Evolutionary conservation across 208 protist species (phyloP).

Genomic region (Trypanosoma theileri): DNA sequence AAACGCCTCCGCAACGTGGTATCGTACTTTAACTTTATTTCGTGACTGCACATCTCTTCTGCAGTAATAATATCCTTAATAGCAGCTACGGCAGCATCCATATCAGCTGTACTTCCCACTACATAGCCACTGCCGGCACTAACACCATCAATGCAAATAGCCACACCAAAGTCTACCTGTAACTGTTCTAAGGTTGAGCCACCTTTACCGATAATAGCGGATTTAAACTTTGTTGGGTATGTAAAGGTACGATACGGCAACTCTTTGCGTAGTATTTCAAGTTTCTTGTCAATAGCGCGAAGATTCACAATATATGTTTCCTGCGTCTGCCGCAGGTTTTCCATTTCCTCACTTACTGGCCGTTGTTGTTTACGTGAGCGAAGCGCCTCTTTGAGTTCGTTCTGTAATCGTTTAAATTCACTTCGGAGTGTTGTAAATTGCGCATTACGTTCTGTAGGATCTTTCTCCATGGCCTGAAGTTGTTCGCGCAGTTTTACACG

Average conservation of each 20-base stretch:
- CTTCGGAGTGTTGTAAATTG: background rate
- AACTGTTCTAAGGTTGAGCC: slow-evolving; percentile 59
- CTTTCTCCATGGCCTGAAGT: background rate
- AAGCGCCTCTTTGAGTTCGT: background rate
- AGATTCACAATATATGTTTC: slow-evolving; percentile 8
- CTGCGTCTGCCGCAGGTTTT: slow-evolving; percentile 25
- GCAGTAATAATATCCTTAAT: slow-evolving; percentile 32
- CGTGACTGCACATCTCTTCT: slow-evolving; percentile 26
- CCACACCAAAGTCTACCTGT: slow-evolving; percentile 60
- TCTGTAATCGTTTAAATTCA: background rate
- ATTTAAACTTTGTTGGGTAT: slow-evolving; percentile 30
- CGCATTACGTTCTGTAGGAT: background rate
- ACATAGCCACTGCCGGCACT: slow-evolving; percentile 32
- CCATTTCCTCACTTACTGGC: slow-evolving; percentile 21
- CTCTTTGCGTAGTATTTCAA: slow-evolving; percentile 26
- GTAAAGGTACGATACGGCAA: slow-evolving; percentile 34
- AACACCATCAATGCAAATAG: slow-evolving; percentile 45
- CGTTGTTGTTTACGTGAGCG: slow-evolving; percentile 9
- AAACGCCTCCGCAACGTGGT: slow-evolving; percentile 25
- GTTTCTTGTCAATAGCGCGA: slow-evolving; percentile 15
- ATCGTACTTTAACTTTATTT: slow-evolving; percentile 26
- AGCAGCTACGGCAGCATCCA: slow-evolving; percentile 33
- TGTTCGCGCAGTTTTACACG: background rate
- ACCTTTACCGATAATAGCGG: slow-evolving; percentile 36
- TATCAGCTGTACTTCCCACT: slow-evolving; percentile 30